A percentile compares a stretch with the other conserved stretches of the same genome.
Evolutionary conservation across 2,329 filamentous ascomycete genomes (phyloP).

Genomic region (Botryotinia globosa): DNA sequence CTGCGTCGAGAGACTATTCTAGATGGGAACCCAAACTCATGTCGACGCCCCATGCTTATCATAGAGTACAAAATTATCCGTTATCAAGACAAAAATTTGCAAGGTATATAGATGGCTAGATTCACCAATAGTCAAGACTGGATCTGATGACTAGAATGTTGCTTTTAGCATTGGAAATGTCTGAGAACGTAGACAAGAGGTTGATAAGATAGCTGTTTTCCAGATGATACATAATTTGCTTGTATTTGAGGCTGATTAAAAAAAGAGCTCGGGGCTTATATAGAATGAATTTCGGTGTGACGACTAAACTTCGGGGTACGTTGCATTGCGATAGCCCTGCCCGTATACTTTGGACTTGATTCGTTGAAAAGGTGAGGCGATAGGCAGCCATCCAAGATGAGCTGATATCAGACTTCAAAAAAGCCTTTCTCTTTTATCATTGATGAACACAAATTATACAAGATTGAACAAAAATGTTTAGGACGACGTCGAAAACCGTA

Average conservation of each 20-base stretch:
- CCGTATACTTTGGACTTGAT: neutral
- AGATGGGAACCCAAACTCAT: neutral
- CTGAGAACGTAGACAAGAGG: neutral
- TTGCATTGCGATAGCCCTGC: neutral
- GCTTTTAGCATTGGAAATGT: neutral
- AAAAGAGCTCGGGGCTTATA: neutral
- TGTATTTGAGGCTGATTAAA: neutral
- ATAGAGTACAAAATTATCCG: neutral
- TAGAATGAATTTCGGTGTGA: neutral
- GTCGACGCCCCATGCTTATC: neutral
- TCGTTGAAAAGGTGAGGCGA: neutral
- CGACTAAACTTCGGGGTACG: neutral
- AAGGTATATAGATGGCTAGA: neutral
- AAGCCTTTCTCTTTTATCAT: neutral
- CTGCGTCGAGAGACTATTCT: neutral
- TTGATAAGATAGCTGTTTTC: neutral
- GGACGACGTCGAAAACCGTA: neutral
- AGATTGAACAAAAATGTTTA: neutral
- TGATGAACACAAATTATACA: neutral
- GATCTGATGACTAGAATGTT: neutral
- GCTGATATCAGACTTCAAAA: neutral
- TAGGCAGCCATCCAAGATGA: neutral
- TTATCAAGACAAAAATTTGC: neutral
- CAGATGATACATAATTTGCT: neutral
- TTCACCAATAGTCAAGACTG: neutral